Evolutionary conservation across 2,329 filamentous ascomycete species (phyloP).

Genomic region (Myriangium duriaei): DNA sequence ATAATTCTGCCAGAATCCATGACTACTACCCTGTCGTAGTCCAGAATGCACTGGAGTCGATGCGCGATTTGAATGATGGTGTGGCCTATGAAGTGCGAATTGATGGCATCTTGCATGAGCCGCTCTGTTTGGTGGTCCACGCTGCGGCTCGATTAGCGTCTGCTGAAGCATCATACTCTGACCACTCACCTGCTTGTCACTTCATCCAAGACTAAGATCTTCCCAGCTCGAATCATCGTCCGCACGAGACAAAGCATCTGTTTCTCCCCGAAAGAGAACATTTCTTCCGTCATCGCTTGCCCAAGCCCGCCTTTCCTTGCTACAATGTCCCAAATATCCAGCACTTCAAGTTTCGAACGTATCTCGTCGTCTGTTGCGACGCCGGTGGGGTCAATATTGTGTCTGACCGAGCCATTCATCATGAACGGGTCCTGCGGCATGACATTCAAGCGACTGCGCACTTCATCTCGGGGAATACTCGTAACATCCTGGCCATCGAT

Average conservation of each 20-base stretch:
- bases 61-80: slow-evolving; percentile 50
- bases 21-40: slow-evolving; percentile 40
- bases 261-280: slow-evolving; percentile 34
- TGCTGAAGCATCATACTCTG: background rate
- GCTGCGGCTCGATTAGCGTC: background rate
- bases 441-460: slow-evolving; percentile 33
- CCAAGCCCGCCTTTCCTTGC: slow-evolving; percentile 26
- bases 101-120: slow-evolving; percentile 25
- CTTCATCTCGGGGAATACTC: slow-evolving; percentile 28
- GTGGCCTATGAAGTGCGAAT: slow-evolving; percentile 37
- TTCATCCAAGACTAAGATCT: slow-evolving; percentile 28
- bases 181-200: slow-evolving; percentile 12
- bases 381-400: slow-evolving; percentile 35
- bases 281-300: slow-evolving; percentile 21
- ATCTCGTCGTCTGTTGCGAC: slow-evolving; percentile 28
- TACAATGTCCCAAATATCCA: slow-evolving; percentile 25
- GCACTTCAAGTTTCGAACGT: slow-evolving; percentile 30
- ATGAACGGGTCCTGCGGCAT: slow-evolving; percentile 42
- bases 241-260: slow-evolving; percentile 39
- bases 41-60: slow-evolving; percentile 42
- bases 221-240: slow-evolving; percentile 27
- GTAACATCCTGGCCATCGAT: slow-evolving; percentile 38
- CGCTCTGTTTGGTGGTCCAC: slow-evolving; percentile 4
- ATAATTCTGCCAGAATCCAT: slow-evolving; percentile 38
- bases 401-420: slow-evolving; percentile 34